Percentiles rank a stretch among this genome's conserved stretches.
Evolutionary conservation across 2,329 filamentous ascomycete species (phyloP).

Genomic region (Phialemonium atrogriseum): DNA sequence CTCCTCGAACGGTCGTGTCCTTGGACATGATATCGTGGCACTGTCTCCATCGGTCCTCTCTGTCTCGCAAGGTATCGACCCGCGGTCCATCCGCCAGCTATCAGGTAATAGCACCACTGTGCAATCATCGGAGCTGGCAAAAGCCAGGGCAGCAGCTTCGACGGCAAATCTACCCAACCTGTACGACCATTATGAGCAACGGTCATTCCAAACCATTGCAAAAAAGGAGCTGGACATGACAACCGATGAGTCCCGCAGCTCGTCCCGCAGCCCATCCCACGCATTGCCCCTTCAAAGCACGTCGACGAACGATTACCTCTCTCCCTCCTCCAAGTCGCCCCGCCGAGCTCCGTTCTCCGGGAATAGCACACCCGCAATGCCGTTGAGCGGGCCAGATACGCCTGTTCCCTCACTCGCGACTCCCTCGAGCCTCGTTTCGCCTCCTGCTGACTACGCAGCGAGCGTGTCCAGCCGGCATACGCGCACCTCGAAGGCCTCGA

Average conservation of each 20-base stretch:
- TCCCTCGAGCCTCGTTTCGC: constrained; percentile 18
- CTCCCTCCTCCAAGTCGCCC: constrained; percentile 2
- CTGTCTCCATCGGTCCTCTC: constrained; percentile 36
- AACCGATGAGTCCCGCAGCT: too few species aligned
- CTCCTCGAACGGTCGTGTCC: constrained; percentile 17
- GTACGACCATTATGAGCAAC: constrained; percentile 51
- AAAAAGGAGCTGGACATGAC: too few species aligned
- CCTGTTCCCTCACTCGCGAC: constrained; percentile 16
- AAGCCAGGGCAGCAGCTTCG: constrained; percentile 13
- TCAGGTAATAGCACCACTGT: constrained; percentile 10
- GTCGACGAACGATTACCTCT: constrained; percentile 4
- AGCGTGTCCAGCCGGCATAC: constrained; percentile 50
- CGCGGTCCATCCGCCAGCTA: constrained; percentile 17
- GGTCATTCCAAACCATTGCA: constrained; percentile 41
- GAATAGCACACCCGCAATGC: too few species aligned
- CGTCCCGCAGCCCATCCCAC: too few species aligned
- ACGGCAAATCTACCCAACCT: constrained; percentile 37
- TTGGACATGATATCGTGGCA: constrained; percentile 27
- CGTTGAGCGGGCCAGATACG: constrained; percentile 15
- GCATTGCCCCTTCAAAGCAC: not conserved
- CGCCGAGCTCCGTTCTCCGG: not conserved
- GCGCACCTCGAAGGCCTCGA: constrained; percentile 44
- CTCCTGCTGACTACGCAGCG: constrained; percentile 33
- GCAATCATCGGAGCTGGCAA: constrained; percentile 6
- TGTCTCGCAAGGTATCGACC: constrained; percentile 19